Base-by-base conservation (phyloP, 2,329 filamentous ascomycete species). In the Arthrobotrys pseudoclavata region DNA sequence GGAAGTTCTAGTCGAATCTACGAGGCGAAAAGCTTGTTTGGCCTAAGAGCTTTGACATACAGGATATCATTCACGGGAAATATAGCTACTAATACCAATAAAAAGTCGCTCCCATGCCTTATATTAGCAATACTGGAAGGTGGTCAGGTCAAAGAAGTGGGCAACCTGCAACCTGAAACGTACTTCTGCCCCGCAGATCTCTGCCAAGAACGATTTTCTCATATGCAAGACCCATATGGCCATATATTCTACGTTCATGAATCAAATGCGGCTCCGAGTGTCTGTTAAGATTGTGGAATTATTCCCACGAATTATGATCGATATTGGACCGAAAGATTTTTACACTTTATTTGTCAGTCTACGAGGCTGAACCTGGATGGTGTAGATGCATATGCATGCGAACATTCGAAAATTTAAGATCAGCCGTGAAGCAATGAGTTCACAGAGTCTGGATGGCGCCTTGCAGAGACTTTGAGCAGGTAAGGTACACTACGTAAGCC, bases 11-110 rank as follows among this genome's bases (percentile, higher is more conserved):
- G 34, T 42, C 47, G 13, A 24, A 24, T 13, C 26, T 48, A 22
- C 7, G 26, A 13, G 55, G 20, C 24, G 4, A 5, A 70, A 70
- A 68, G 64, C 64, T 68, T 68, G 50, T 68, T 68, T 52, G 22
- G 12, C 31, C 15, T 10, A 40, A 34, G 26, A 52, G 18, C 2
- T 50, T 50, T 26, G 47, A 9, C 47, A 24, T 66, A 7, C 26
- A 40, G 3, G 4, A n/a, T 24, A 18, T 10, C 31, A 45, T 53
- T 52, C 47, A 67, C 22, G 34, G 48, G 29, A 68, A 64, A 64
- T 52, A 64, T 64, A 48, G 12, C 10, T 12, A 47, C 6, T 4
- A 22, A 1, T 18, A 20, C 13, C 15, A 47, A 47, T 7, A 20
- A 3, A 47, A 7, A 10, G 1, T 22, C 4, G 5, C n/a, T 10